phyloP scores from a whole-genome alignment of 1,284 basidiomycete species.

The Leccinum angustisporum region DNA sequence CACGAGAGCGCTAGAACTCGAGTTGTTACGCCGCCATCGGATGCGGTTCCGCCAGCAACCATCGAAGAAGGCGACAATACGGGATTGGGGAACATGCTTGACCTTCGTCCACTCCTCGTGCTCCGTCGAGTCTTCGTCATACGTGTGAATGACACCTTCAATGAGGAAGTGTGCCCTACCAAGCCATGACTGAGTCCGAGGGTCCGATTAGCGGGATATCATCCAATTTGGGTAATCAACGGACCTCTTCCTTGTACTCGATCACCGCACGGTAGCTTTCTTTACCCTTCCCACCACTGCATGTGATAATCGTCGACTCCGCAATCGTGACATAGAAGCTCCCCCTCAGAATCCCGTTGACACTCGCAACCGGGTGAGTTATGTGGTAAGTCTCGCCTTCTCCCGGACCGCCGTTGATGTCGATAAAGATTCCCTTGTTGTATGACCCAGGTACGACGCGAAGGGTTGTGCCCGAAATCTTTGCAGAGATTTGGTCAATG shows the following conservation, averaged over 20 bases:
- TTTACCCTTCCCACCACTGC: conserved; percentile 63
- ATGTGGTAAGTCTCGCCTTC: conserved; percentile 85
- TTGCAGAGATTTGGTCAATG: conserved; percentile 92
- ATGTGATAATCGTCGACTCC: conserved; percentile 83
- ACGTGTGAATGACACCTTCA: conserved; percentile 90
- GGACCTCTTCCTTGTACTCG: conserved; percentile 94
- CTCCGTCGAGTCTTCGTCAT: conserved; percentile 58
- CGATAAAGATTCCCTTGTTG: conserved; percentile 89
- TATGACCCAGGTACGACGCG: conserved; percentile 79
- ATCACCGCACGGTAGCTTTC: conserved; percentile 77
- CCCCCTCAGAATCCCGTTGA: conserved; percentile 90
- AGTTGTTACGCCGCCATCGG: conserved; percentile 71
- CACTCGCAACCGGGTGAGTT: conserved; percentile 85
- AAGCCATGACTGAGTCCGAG: conserved; percentile 75
- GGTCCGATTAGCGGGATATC: conserved; percentile 5
- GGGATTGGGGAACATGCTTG: conserved; percentile 85
- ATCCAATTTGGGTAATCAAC: conserved; percentile 24
- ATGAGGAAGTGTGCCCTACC: conserved; percentile 84
- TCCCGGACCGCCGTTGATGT: conserved; percentile 73
- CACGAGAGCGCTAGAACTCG: conserved; percentile 40
- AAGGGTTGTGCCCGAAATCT: conserved; percentile 82
- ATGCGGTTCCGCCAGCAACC: conserved; percentile 88
- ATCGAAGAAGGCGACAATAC: conserved; percentile 80
- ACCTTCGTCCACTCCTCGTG: conserved; percentile 83
- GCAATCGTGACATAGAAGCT: conserved; percentile 88